Conservation (phyloP, 2,329 filamentous ascomycete species). For the Chrysosporium queenslandicum region DNA sequence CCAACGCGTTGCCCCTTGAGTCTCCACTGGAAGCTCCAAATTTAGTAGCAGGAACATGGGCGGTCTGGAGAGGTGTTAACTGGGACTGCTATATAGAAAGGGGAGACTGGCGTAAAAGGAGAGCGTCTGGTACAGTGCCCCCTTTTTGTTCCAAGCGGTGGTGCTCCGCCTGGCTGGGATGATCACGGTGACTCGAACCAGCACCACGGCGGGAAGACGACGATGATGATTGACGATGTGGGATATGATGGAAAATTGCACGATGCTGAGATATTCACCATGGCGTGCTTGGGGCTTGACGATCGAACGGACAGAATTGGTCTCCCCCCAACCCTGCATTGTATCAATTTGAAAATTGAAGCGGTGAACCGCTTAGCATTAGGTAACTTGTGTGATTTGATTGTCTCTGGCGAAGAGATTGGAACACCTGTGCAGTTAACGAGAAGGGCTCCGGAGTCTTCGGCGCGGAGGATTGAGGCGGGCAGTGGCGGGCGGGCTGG, state of each 20-base stretch:
- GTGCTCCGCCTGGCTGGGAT: not conserved
- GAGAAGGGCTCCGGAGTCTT: not conserved
- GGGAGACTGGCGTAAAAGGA: too few species aligned
- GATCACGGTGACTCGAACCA: not conserved
- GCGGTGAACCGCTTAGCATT: slow-evolving; percentile 4
- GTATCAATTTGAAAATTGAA: not conserved
- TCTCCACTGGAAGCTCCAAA: slow-evolving; percentile 4
- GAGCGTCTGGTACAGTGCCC: too few species aligned
- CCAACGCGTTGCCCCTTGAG: not conserved
- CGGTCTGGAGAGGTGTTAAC: not conserved
- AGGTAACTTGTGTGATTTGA: too few species aligned
- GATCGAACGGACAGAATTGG: not conserved
- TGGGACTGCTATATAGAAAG: too few species aligned
- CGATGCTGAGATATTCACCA: slow-evolving; percentile 1
- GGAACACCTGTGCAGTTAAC: too few species aligned
- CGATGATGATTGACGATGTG: too few species aligned
- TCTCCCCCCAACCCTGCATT: slow-evolving; percentile 2
- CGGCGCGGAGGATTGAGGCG: slow-evolving; percentile 4
- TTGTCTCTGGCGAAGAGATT: too few species aligned
- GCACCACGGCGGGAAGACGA: not conserved
- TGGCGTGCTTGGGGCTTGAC: not conserved
- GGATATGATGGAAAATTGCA: too few species aligned
- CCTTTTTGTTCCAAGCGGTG: not conserved
- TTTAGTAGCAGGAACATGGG: not conserved
- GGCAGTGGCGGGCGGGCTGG: not conserved